Evolutionary conservation across 805 yeast genomes (phyloP).

Genomic region (Yamadazyma endophytica): DNA sequence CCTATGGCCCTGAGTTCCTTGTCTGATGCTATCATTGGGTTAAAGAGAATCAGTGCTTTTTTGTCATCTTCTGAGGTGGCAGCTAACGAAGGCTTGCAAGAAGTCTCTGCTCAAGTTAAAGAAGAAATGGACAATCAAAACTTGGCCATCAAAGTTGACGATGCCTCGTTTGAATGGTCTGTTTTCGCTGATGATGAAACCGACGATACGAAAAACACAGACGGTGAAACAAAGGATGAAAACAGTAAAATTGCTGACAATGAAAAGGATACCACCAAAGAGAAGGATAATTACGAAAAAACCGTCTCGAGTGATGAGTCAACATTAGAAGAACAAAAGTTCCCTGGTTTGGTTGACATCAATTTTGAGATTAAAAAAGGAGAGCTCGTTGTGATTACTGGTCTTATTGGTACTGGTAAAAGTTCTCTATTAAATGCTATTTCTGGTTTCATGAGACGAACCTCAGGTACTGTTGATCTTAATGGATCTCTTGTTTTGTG

Average conservation of each 20-base stretch:
- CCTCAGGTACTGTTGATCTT: constrained; percentile 21
- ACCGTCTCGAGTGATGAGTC: not conserved
- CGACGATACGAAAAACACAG: constrained; percentile 1
- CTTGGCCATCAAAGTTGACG: constrained; percentile 16
- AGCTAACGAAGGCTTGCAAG: constrained; percentile 24
- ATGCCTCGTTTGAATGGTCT: constrained; percentile 35
- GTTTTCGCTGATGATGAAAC: constrained; percentile 21
- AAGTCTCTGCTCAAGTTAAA: constrained; percentile 18
- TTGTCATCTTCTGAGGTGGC: constrained; percentile 46
- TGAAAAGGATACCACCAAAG: not conserved
- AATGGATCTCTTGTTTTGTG: constrained; percentile 24
- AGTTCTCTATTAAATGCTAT: constrained; percentile 33
- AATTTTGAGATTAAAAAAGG: constrained; percentile 23
- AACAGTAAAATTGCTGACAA: constrained; percentile 1
- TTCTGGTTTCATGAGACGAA: constrained; percentile 32
- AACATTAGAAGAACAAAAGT: not conserved
- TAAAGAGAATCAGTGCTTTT: constrained; percentile 52
- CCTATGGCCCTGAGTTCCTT: constrained; percentile 68
- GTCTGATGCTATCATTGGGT: constrained; percentile 62
- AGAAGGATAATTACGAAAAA: constrained; percentile 1
- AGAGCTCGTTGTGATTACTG: constrained; percentile 31
- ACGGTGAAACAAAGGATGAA: constrained; percentile 2
- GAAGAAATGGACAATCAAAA: constrained; percentile 20
- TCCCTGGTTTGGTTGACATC: constrained; percentile 24
- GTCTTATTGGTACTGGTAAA: constrained; percentile 32